Percentiles rank a stretch among this genome's conserved stretches.
phyloP scores from a whole-genome alignment of 768 basidiomycete genomes.

The Tylopilus subfusipes region DNA sequence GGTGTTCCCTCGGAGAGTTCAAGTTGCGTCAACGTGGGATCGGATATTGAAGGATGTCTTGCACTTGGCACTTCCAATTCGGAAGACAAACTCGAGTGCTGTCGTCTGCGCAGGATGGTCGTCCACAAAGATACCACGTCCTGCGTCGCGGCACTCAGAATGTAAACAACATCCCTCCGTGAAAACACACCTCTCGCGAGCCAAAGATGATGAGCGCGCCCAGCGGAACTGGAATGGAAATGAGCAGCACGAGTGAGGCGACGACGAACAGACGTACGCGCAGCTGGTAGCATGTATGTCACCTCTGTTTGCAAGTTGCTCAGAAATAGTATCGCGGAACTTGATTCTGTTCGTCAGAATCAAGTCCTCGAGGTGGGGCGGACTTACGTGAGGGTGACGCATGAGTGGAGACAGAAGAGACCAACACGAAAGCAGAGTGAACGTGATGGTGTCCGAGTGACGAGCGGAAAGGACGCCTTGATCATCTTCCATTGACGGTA shows the following conservation, averaged over 20 bases:
- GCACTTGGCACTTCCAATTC: slow-evolving; percentile 24
- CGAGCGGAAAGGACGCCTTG: slow-evolving; percentile 41
- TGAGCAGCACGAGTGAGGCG: not conserved
- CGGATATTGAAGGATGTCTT: slow-evolving; percentile 16
- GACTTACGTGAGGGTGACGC: slow-evolving; percentile 42
- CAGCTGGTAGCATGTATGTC: slow-evolving; percentile 49
- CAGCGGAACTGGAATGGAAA: slow-evolving; percentile 42
- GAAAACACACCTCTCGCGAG: slow-evolving; percentile 40
- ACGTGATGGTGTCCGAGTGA: slow-evolving; percentile 33
- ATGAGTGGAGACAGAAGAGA: slow-evolving; percentile 44
- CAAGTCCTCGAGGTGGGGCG: not conserved
- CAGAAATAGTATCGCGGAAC: slow-evolving; percentile 39
- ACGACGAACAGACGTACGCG: slow-evolving; percentile 34
- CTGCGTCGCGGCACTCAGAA: slow-evolving; percentile 22
- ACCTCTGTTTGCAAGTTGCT: slow-evolving; percentile 28
- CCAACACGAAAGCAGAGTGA: slow-evolving; percentile 38
- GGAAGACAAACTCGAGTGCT: slow-evolving; percentile 6
- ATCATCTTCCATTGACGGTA: slow-evolving; percentile 39
- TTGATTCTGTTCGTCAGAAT: slow-evolving; percentile 14
- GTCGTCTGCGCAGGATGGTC: slow-evolving; percentile 2
- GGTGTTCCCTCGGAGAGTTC: slow-evolving; percentile 1
- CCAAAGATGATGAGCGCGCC: slow-evolving; percentile 48
- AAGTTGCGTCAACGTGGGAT: slow-evolving; percentile 1
- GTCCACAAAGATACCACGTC: slow-evolving; percentile 39
- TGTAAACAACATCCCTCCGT: not conserved